Evolutionary conservation across 2,329 filamentous ascomycete species (phyloP), one percentile per base, ranked within the genome.

Genomic region (Trichophyton verrucosum): DNA sequence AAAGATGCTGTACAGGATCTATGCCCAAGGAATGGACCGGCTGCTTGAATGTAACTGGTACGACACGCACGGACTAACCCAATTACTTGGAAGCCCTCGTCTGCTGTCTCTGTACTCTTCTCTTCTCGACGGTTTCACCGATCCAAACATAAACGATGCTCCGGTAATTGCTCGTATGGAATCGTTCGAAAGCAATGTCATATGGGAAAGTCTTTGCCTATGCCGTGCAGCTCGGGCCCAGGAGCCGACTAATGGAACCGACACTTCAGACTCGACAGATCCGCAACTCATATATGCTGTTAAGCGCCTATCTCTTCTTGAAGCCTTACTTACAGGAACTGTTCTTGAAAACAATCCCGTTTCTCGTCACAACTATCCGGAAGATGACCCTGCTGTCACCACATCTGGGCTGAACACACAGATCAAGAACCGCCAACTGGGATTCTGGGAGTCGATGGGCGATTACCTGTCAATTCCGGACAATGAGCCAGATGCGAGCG

Each of bases 41-140:
- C 86, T 94, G 64, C 82, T 95, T 64, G 91, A 96, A 72, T 88
- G 89, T 5, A 81, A 80, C 30, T 97, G 91, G 91, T 96, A 89
- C 75, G 82, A 77, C 27, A 76, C 74, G 42, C 78, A 78, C 65
- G 82, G 80, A 60, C 75, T 81, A 60, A 71, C 71, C n/a, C 74
- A 78, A 59, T 73, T 87, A 1, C 73, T 83, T 61, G 74, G 73
- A 40, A 80, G 87, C 69, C 75, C 78, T 30, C 75, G 77, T 30
- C 76, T 89, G n/a, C 78, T 87, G 66, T 82, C 85, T 59, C 81
- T 86, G 63, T 83, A 91, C 69, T 81, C 81, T 4, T 80, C 82
- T 15, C 86, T 91, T 65, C 78, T 91, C 47, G 72, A 75, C 60
- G 72, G 71, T 0, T 75, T 76, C 64, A 73, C 73, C 60, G 74